A percentile compares a stretch with the other conserved stretches of the same genome.
These are phyloP conservation scores for Solanum pinnatisectum DNA, from an alignment of 257 asterid genomes.

Conservation along the genomic window DNA sequence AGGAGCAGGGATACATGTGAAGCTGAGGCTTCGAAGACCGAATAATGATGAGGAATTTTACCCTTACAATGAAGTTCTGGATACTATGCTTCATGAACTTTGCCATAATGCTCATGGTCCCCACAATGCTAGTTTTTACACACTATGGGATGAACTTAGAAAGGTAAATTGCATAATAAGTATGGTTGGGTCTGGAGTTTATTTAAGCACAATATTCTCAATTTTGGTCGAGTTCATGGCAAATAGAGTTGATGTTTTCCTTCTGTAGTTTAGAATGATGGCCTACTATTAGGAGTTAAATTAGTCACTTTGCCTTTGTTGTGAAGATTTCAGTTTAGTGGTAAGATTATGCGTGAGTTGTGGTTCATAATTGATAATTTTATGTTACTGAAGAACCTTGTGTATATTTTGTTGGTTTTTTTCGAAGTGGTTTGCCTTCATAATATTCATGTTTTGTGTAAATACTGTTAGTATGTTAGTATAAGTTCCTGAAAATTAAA, in stretches of 20 bases:
- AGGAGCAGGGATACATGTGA: conserved; percentile 65
- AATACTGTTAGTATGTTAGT: not conserved
- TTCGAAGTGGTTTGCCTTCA: not conserved
- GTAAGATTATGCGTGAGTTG: not conserved
- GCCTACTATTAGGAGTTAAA: not conserved
- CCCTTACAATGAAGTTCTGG: conserved; percentile 63
- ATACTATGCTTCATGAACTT: conserved; percentile 96
- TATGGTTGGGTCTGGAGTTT: not conserved
- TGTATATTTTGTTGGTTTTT: not conserved
- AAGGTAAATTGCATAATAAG: conserved; percentile 30
- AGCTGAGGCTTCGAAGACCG: conserved; percentile 72
- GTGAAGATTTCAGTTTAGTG: not conserved
- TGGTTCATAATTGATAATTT: not conserved
- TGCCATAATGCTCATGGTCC: conserved; percentile 87
- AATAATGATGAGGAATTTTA: conserved; percentile 65
- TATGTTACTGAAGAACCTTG: not conserved
- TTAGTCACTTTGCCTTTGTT: not conserved
- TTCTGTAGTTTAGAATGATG: not conserved
- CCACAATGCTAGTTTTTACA: conserved; percentile 81
- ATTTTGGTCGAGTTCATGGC: not conserved
- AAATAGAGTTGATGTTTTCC: not conserved
- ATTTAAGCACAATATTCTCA: not conserved
- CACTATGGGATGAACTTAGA: conserved; percentile 88
- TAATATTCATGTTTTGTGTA: not conserved
- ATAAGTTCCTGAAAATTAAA: not conserved